phyloP scores from a whole-genome alignment of 2,329 filamentous ascomycete genomes.

The Lachnellula cervina region DNA sequence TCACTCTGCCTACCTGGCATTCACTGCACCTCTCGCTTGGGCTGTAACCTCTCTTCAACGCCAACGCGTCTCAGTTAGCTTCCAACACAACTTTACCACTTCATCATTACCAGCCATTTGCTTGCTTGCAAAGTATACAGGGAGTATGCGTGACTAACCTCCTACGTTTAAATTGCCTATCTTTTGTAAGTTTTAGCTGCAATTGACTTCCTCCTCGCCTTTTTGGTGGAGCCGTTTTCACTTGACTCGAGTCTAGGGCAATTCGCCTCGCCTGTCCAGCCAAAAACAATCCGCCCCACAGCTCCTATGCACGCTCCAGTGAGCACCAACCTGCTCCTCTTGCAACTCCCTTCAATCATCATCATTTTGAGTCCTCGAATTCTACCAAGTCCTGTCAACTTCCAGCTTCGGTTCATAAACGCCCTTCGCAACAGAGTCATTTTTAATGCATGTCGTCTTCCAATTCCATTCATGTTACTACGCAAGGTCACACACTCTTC shows the following conservation, averaged over 20 bases:
- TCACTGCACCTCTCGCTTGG: not conserved
- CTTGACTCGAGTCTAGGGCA: not conserved
- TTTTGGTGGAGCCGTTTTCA: not conserved
- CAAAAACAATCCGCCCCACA: not conserved
- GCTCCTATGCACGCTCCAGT: not conserved
- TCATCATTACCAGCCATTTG: not conserved
- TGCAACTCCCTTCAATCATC: not conserved
- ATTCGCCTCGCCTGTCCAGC: not conserved
- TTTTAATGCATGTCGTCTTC: not conserved
- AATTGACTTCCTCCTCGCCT: not conserved
- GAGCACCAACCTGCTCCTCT: not conserved
- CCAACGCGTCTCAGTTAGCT: not conserved
- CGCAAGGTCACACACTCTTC: too few species aligned
- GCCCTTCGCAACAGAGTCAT: not conserved
- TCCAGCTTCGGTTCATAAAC: not conserved
- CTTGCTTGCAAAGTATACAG: not conserved
- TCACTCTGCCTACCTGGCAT: not conserved
- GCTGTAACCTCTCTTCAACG: not conserved
- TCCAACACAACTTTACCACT: not conserved
- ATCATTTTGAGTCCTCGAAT: not conserved
- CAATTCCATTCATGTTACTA: not conserved
- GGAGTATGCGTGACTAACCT: not conserved
- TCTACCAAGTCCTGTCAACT: not conserved
- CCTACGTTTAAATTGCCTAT: not conserved
- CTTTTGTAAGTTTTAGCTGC: not conserved